Percentiles rank a stretch among this genome's conserved stretches.
phyloP scores from a whole-genome alignment of 768 basidiomycete genomes.

The Leccinellum luteum region DNA sequence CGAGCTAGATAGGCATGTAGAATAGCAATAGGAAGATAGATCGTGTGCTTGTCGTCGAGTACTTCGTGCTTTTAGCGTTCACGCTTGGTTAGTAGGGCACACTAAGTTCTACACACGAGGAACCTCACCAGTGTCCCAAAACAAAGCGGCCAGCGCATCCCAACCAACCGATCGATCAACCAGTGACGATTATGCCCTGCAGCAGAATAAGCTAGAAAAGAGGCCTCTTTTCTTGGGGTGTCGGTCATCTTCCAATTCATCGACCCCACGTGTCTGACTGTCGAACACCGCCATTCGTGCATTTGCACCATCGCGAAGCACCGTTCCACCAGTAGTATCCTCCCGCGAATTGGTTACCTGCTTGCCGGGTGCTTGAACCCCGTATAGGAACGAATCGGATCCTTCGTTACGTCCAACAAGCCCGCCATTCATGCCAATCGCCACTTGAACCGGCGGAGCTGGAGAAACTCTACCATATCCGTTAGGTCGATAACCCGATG shows the following conservation, averaged over 20 bases:
- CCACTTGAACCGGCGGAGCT: conserved; percentile 32
- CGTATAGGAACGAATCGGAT: conserved; percentile 70
- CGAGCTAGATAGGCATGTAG: conserved; percentile 33
- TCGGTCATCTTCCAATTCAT: conserved; percentile 64
- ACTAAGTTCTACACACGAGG: too few relatives aligned
- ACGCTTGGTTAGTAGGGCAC: conserved; percentile 1
- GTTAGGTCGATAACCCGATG: conserved; percentile 52
- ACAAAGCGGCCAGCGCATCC: conserved; percentile 28
- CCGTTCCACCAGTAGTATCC: conserved; percentile 45
- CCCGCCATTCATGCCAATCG: conserved; percentile 37
- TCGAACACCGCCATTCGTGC: conserved; percentile 65
- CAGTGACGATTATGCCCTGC: conserved; percentile 49
- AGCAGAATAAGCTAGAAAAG: conserved; percentile 67
- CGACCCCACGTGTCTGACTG: conserved; percentile 58
- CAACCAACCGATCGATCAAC: conserved; percentile 25
- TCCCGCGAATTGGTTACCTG: conserved; percentile 51
- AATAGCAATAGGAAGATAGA: conserved; percentile 31
- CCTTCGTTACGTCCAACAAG: conserved; percentile 48
- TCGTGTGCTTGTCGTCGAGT: conserved; percentile 34
- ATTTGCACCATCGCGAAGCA: conserved; percentile 33
- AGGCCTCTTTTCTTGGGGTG: conserved; percentile 60
- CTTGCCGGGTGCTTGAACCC: conserved; percentile 47
- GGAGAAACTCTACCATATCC: conserved; percentile 61
- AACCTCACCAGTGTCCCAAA: conserved; percentile 25
- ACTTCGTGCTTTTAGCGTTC: conserved; percentile 20